Evolutionary conservation across 495 filamentous ascomycete species (phyloP), one percentile per base, ranked within the genome.

Genomic region (Hyaloscypha hepaticicola): DNA sequence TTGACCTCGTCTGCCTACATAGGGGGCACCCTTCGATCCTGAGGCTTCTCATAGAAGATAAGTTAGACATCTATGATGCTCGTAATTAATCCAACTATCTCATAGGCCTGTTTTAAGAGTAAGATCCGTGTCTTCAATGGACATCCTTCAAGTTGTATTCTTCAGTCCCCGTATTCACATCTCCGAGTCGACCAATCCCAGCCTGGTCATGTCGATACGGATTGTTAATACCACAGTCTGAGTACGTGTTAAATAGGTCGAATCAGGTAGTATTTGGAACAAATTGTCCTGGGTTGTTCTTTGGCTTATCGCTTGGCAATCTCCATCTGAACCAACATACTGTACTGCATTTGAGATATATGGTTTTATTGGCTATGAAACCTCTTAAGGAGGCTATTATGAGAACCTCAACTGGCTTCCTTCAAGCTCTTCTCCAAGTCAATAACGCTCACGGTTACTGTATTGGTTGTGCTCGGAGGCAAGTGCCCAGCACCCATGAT

Each of bases 401-500:
- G 16, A 16, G 38, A 45, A 45, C 11, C 38, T 45, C 38, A 45
- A 45, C 55, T 57, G 12, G 25, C 55, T n/a, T 19, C 14, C 45
- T 52, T 24, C 58, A 67, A 41, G 14, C 53, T 58, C 52, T 58
- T 33, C 38, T 41, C 16, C 24, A 70, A 41, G 59, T 70, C 65
- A 56, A 79, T 77, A 16, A 79, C 76, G 41, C 74, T 79, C 0
- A 76, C 71, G 22, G 75, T 76, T 21, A 80, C 72, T 64, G 70
- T 74, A 60, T 80, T 80, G 27, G 73, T 76, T 29, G 69, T 78
- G 60, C 70, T 73, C 11, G 78, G 78, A 4, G 77, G 77, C 55
- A 80, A 68, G 28, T 57, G 24, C 6, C 79, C 79, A 21, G 65
- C 79, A n/a, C 79, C 77, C 56, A 77, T 75, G 55, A 81, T 78